Base-by-base conservation (phyloP, 345 rosid species). In the Lagerstroemia speciosa region DNA sequence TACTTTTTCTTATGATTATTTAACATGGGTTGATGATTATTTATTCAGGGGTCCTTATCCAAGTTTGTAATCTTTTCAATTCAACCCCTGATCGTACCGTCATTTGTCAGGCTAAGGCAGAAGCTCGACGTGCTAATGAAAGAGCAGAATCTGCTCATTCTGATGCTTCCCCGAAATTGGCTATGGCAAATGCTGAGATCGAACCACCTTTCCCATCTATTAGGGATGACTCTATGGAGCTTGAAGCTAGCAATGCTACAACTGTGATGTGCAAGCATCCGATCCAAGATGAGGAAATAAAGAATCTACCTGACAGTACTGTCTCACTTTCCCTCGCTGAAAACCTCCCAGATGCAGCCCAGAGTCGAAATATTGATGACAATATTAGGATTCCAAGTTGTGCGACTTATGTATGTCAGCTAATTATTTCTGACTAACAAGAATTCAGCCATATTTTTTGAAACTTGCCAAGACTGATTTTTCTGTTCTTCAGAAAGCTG, bases 401-500 rank as follows among this genome's bases (percentile, higher is more conserved):
- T 69, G 63, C 75, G 40, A 76, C 78, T 89, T 83, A 81, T 43
- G 77, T 69, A 36, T 67, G 75, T 58, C 31, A 15, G 19, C 62
- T 64, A 12, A 45, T 52, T 24, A 29, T 38, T 71, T 30, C 60
- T 22, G 57, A 70, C 22, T 34, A 19, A 37, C 37, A 14, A 29
- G 43, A 26, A 71, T 58, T 33, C 29, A 60, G 55, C 62, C 22
- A 29, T 19, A 17, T 38, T 63, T n/a, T 32, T n/a, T 52, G 36
- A 69, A 64, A 64, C 62, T 62, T 80, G 32, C 75, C 26, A 66
- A 26, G 50, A 50, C 57, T 58, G 24, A 70, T 40, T 41, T 41
- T 6, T 66, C 65, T 72, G 55, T 24, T 67, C 68, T 65, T 46
- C 74, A 91, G 97, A 84, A 57, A 74, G 38, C 81, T 72, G 84